Percentiles rank a stretch among this genome's conserved stretches.
phyloP scores from a whole-genome alignment of 2,329 filamentous ascomycete genomes.

The Alternaria dauci region DNA sequence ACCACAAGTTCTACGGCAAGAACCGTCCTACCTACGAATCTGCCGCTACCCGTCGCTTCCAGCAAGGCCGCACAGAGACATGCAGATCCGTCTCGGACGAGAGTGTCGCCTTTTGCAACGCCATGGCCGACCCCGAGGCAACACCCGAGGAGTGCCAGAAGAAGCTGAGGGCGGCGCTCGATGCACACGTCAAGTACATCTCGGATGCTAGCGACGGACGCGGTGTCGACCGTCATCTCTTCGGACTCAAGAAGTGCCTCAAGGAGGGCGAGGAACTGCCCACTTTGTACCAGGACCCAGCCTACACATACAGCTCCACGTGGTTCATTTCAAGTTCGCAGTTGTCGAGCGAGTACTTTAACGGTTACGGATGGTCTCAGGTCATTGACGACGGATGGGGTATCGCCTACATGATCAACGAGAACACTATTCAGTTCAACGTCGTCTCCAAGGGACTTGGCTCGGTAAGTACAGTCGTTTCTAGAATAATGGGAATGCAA shows the following conservation, averaged over 20 bases:
- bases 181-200: conserved; percentile 90
- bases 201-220: conserved; percentile 87
- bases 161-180: conserved; percentile 82
- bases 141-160: conserved; percentile 72
- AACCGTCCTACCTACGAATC: conserved; percentile 98
- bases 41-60: conserved; percentile 92
- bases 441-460: conserved; percentile 93
- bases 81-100: conserved; percentile 93
- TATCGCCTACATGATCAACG: conserved; percentile 99
- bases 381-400: conserved; percentile 96
- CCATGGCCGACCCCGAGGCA: conserved; percentile 76
- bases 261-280: conserved; percentile 82
- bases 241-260: conserved; percentile 91
- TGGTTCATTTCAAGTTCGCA: conserved; percentile 93
- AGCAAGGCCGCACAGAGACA: conserved; percentile 94
- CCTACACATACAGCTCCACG: conserved; percentile 80
- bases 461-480: conserved; percentile 56
- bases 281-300: conserved; percentile 84
- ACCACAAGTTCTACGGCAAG: conserved; percentile 99
- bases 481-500: not conserved
- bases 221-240: conserved; percentile 95
- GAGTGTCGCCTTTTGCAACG: conserved; percentile 85
- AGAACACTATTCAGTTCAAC: conserved; percentile 99
- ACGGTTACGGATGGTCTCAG: conserved; percentile 98
- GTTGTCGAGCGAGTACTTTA: conserved; percentile 95